Evolutionary conservation across 768 basidiomycete species (phyloP).

Genomic region (Serpula lacrymans): DNA sequence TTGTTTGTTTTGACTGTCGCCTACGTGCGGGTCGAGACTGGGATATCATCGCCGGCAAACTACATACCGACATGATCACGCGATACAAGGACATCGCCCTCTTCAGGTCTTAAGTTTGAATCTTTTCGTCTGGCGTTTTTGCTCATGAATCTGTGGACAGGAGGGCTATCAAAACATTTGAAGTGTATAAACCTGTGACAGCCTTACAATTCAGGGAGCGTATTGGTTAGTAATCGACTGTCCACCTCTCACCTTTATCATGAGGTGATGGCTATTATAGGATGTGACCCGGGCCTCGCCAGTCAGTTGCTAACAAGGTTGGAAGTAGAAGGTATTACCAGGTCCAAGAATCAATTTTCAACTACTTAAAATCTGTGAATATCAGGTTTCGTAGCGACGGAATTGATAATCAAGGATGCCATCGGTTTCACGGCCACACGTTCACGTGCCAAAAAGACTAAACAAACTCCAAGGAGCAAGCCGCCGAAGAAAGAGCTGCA

Average conservation of each 20-base stretch:
- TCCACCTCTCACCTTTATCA: neutral
- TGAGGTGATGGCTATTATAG: slow-evolving; percentile 29
- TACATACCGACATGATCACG: slow-evolving; percentile 53
- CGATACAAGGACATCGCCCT: slow-evolving; percentile 68
- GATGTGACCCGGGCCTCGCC: slow-evolving; percentile 50
- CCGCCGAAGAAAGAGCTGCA: slow-evolving; percentile 48
- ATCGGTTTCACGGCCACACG: slow-evolving; percentile 44
- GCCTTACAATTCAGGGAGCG: slow-evolving; percentile 54
- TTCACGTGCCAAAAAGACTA: slow-evolving; percentile 35
- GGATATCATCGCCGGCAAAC: slow-evolving; percentile 60
- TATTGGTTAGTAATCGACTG: slow-evolving; percentile 48
- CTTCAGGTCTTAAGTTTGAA: slow-evolving; percentile 49
- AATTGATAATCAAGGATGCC: slow-evolving; percentile 46
- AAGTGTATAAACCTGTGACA: slow-evolving; percentile 42
- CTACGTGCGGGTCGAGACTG: slow-evolving; percentile 63
- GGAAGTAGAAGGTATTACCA: slow-evolving; percentile 73
- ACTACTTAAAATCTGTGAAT: neutral
- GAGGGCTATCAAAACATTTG: slow-evolving; percentile 68
- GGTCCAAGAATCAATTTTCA: neutral
- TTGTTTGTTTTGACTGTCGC: slow-evolving; percentile 76
- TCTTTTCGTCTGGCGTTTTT: slow-evolving; percentile 1
- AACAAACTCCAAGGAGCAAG: slow-evolving; percentile 41
- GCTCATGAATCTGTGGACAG: slow-evolving; percentile 31
- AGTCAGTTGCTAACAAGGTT: slow-evolving; percentile 65
- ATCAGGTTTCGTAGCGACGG: slow-evolving; percentile 59